phyloP scores from a whole-genome alignment of 2,329 filamentous ascomycete genomes.

The Sporothrix protearum region DNA sequence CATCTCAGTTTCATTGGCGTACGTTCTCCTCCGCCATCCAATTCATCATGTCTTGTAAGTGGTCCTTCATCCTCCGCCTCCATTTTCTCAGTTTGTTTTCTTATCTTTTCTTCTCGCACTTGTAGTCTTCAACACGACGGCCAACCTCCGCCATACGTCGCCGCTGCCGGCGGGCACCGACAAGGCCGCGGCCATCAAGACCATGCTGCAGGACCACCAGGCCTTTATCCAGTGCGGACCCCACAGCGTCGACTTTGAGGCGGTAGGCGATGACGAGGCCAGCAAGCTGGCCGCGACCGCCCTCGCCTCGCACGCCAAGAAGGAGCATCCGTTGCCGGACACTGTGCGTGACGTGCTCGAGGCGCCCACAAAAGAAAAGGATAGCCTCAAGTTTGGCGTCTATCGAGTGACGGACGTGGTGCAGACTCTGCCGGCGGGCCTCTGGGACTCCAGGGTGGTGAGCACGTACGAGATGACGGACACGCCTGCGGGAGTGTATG shows the following conservation, averaged over 20 bases:
- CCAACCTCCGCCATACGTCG: constrained; percentile 43
- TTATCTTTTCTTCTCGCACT: neutral
- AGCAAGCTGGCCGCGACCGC: constrained; percentile 34
- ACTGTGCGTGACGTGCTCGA: constrained; percentile 22
- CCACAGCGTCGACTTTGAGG: constrained; percentile 46
- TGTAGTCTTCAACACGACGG: constrained; percentile 41
- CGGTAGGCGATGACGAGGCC: constrained; percentile 34
- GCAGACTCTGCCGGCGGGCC: constrained; percentile 51
- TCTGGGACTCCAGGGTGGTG: constrained; percentile 54
- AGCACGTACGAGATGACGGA: constrained; percentile 54
- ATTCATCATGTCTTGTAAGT: constrained; percentile 8
- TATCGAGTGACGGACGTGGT: constrained; percentile 51
- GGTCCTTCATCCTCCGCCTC: neutral
- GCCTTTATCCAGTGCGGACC: constrained; percentile 53
- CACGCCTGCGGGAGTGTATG: constrained; percentile 46
- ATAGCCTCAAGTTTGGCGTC: constrained; percentile 36
- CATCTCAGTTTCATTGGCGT: neutral
- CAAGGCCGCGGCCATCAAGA: constrained; percentile 39
- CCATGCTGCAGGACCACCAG: constrained; percentile 51
- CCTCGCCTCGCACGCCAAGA: constrained; percentile 29
- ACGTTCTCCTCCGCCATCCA: neutral
- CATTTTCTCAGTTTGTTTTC: too few relatives aligned
- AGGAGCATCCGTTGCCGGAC: constrained; percentile 24
- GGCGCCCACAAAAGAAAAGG: neutral
- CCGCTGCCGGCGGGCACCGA: constrained; percentile 41